Conservation (phyloP, 495 filamentous ascomycete genomes). For the Physcia stellaris region DNA sequence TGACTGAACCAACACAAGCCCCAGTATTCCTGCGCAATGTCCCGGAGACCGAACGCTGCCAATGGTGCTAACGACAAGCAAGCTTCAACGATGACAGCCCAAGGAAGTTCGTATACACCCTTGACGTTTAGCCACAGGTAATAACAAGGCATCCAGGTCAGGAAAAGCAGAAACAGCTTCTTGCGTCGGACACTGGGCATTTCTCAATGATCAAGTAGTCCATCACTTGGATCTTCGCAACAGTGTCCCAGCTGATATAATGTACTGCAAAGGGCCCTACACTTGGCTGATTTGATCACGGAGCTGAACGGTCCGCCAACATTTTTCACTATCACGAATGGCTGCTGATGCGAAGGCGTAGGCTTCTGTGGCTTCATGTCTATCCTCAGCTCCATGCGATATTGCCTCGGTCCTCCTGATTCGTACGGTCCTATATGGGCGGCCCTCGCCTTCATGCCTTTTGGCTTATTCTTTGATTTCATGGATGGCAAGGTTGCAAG, state of each 20-base stretch:
- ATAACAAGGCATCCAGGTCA: slow-evolving; percentile 32
- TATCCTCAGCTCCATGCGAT: slow-evolving; percentile 88
- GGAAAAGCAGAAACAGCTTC: slow-evolving; percentile 78
- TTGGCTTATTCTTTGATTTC: slow-evolving; percentile 95
- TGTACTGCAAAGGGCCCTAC: slow-evolving; percentile 54
- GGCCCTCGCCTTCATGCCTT: slow-evolving; percentile 78
- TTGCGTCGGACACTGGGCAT: slow-evolving; percentile 62
- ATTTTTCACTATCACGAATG: background rate
- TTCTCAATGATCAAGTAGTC: slow-evolving; percentile 59
- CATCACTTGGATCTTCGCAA: too few species aligned
- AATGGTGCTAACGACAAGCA: slow-evolving; percentile 9
- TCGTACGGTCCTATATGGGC: slow-evolving; percentile 56
- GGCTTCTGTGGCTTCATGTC: slow-evolving; percentile 66
- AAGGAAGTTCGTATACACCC: slow-evolving; percentile 11
- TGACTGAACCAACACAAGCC: background rate
- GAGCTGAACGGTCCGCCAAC: slow-evolving; percentile 67
- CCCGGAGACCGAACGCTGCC: slow-evolving; percentile 12
- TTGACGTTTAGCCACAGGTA: background rate
- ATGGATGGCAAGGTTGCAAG: slow-evolving; percentile 94
- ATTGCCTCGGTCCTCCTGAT: slow-evolving; percentile 64
- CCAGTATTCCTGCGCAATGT: slow-evolving; percentile 6
- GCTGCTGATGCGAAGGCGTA: slow-evolving; percentile 8
- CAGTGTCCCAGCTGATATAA: too few species aligned
- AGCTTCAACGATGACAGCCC: slow-evolving; percentile 6
- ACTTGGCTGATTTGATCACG: slow-evolving; percentile 90